Conservation (phyloP, 257 asterid genomes). For the Solanum ossicruentum region DNA sequence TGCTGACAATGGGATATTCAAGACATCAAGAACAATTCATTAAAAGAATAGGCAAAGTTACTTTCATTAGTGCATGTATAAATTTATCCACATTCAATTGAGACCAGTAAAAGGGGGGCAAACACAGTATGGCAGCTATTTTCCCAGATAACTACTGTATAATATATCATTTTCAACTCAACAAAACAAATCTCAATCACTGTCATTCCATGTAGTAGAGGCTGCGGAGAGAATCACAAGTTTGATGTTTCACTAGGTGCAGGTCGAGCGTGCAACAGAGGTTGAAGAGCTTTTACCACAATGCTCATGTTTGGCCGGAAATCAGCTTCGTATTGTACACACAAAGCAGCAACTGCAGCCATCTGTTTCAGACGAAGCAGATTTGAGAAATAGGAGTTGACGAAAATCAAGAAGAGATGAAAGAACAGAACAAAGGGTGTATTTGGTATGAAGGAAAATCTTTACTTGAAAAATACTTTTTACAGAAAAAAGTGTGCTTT, state of each 20-base stretch:
- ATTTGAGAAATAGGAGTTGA: background rate
- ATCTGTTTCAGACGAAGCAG: slow-evolving; percentile 19
- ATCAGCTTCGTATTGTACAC: slow-evolving; percentile 68
- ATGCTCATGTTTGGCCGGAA: slow-evolving; percentile 32
- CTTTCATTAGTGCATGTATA: background rate
- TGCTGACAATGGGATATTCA: background rate
- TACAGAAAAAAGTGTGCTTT: too few species aligned
- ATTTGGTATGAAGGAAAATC: too few species aligned
- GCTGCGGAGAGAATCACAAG: slow-evolving; percentile 10
- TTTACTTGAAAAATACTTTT: too few species aligned
- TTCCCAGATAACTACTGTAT: background rate
- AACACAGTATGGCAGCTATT: background rate
- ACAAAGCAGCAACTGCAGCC: slow-evolving; percentile 86
- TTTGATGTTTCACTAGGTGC: slow-evolving; percentile 26
- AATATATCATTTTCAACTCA: background rate
- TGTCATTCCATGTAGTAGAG: background rate
- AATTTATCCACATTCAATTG: background rate
- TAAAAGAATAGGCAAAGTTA: background rate
- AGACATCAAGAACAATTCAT: background rate
- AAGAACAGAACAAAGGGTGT: too few species aligned
- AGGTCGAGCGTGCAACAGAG: slow-evolving; percentile 48
- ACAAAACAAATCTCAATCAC: background rate
- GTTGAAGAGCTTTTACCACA: slow-evolving; percentile 65
- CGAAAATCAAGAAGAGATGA: background rate
- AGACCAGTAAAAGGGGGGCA: background rate